Evolutionary conservation across 257 asterid species (phyloP), one percentile per base, ranked within the genome.

Genomic region (Penstemon davidsonii): DNA sequence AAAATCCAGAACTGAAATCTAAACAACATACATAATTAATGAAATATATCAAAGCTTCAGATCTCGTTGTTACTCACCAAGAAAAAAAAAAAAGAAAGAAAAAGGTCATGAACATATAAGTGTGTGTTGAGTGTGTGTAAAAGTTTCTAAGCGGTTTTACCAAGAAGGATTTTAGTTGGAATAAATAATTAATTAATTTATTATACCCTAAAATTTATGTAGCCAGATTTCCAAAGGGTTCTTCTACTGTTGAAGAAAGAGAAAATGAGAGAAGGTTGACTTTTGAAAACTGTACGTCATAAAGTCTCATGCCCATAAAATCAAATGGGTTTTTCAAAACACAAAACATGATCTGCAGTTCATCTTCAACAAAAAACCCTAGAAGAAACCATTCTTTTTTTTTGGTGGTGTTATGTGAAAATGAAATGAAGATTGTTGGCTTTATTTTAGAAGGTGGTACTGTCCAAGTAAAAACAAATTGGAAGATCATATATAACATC

Each of bases 361-460:
- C 12, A 19, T 72, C 75, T 77, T 55, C 40, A 41, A 54, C 71
- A 51, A 56, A 57, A 75, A 87, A 75, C 78, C 79, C 84, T 83
- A 81, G 63, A 71, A 74, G 10, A 3, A 49, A 25, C 2, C 33
- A 15, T 25, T 25, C 2, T 25, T 25, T 25, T 25, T 25, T 25
- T 25, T 25, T 25, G 1, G 33, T 25, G 33, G 33, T 25, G 3
- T 25, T 25, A 25, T 25, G 33, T 25, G 33, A 25, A 25, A 64
- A 59, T 71, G 70, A 69, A 71, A 49, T 66, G 6, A 65, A 62
- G 41, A 60, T 45, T 54, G 11, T 9, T 62, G 72, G 55, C 33
- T 71, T 72, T 62, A 25, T 25, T 25, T 25, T 53, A 69, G 73
- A 68, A 64, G 83, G 68, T 45, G 73, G 80, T 75, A 79, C 75